Conservation (phyloP, 352 stramenopile genomes). For the Phytophthora fragariae region DNA sequence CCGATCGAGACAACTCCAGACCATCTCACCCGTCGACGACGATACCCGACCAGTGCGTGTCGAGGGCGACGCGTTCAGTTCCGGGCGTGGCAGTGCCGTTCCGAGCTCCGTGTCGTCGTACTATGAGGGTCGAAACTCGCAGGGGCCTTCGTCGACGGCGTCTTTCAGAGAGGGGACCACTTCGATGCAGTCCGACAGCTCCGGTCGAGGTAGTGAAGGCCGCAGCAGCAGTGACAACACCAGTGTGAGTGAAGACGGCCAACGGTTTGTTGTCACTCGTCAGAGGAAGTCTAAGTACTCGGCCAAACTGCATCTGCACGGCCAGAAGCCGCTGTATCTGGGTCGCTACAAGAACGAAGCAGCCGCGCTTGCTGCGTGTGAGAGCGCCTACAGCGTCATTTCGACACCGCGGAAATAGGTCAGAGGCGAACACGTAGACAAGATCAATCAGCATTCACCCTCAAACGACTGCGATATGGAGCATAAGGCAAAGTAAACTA, state of each 20-base stretch:
- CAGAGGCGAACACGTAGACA: background rate
- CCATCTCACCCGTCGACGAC: constrained; percentile 52
- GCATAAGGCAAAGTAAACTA: constrained; percentile 7
- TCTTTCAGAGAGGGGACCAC: constrained; percentile 25
- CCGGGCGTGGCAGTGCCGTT: constrained; percentile 24
- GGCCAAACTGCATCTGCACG: constrained; percentile 63
- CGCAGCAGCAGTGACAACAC: constrained; percentile 27
- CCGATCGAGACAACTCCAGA: constrained; percentile 42
- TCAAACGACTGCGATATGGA: background rate
- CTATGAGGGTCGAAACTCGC: constrained; percentile 17
- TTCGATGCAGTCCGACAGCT: constrained; percentile 24
- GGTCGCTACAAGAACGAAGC: constrained; percentile 73
- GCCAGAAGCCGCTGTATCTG: constrained; percentile 75
- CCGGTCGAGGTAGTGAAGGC: constrained; percentile 27
- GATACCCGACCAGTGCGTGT: constrained; percentile 24
- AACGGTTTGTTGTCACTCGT: constrained; percentile 57
- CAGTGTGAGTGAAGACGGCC: constrained; percentile 11
- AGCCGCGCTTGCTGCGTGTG: constrained; percentile 63
- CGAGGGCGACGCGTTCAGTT: constrained; percentile 23
- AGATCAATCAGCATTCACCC: constrained; percentile 1
- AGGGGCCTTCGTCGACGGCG: constrained; percentile 5
- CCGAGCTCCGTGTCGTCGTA: constrained; percentile 20
- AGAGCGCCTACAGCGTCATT: constrained; percentile 62
- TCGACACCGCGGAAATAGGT: constrained; percentile 57
- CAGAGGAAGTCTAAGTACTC: constrained; percentile 71